Evolutionary conservation across 78 protist genomes (phyloP).

Genomic region (slime mould (Dictyostelium discoideum)): DNA sequence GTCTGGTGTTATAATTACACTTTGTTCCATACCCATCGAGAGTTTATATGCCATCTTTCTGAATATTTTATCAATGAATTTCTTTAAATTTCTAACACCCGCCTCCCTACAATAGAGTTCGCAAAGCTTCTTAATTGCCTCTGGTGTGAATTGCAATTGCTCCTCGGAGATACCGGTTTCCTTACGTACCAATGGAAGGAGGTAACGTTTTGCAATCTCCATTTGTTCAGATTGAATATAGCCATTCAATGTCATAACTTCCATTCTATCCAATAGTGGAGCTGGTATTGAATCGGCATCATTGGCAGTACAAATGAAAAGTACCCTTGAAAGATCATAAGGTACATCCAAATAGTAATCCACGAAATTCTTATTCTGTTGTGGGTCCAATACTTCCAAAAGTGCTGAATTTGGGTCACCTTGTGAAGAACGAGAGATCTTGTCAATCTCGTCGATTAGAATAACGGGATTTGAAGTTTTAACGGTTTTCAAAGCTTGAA

Average conservation of each 20-base stretch:
- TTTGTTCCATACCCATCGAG: not conserved
- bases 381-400: conserved; percentile 97
- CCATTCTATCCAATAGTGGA: conserved; percentile 97
- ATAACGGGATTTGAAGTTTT: conserved; percentile 95
- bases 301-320: conserved; percentile 97
- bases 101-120: conserved; percentile 94
- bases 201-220: conserved; percentile 91
- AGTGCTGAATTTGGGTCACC: conserved; percentile 97
- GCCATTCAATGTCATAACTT: conserved; percentile 87
- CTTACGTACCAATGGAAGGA: conserved; percentile 80
- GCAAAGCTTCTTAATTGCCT: conserved; percentile 76
- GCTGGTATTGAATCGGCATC: conserved; percentile 88
- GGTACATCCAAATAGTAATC: conserved; percentile 95
- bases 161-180: conserved; percentile 78
- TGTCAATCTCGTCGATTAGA: conserved; percentile 97
- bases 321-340: conserved; percentile 79
- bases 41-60: conserved; percentile 93
- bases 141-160: conserved; percentile 41
- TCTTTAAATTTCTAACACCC: conserved; percentile 94
- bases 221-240: conserved; percentile 90
- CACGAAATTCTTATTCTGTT: conserved; percentile 94
- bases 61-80: conserved; percentile 90
- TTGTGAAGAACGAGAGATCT: conserved; percentile 59
- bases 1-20: conserved; percentile 2
- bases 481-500: conserved; percentile 92